Percentiles rank a stretch among this genome's conserved stretches.
Conservation (phyloP, 768 basidiomycete species). For the Inosperma sp. region DNA sequence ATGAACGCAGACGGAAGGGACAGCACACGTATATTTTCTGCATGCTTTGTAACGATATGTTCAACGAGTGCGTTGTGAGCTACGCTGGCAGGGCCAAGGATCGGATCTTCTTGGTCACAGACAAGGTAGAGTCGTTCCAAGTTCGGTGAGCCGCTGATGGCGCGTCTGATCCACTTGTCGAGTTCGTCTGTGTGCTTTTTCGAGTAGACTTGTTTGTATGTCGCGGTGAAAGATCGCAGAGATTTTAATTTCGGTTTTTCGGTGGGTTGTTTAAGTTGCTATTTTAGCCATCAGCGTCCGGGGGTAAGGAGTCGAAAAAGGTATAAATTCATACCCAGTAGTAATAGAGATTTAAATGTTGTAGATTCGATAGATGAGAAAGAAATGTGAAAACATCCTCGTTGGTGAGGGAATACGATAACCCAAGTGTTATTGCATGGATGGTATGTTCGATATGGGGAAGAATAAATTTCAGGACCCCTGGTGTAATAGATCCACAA, state of each 20-base stretch:
- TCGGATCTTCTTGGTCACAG: constrained; percentile 19
- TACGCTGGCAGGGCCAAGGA: constrained; percentile 11
- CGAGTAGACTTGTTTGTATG: constrained; percentile 17
- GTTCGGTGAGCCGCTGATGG: constrained; percentile 29
- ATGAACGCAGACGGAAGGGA: constrained; percentile 32
- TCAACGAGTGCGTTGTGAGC: constrained; percentile 36
- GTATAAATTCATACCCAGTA: constrained; percentile 39
- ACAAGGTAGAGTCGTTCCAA: constrained; percentile 32
- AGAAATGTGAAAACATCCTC: constrained; percentile 49
- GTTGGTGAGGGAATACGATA: constrained; percentile 57
- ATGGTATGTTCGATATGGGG: constrained; percentile 34
- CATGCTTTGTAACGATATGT: constrained; percentile 35
- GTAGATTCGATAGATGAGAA: constrained; percentile 34
- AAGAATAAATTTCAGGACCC: constrained; percentile 44
- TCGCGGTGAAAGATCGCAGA: constrained; percentile 25
- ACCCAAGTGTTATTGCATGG: constrained; percentile 41
- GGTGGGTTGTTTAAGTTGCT: constrained; percentile 41
- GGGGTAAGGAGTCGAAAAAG: background rate
- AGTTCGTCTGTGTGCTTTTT: constrained; percentile 27
- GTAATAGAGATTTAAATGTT: constrained; percentile 42
- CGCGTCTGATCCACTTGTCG: constrained; percentile 39
- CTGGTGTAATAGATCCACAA: constrained; percentile 62
- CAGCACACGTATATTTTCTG: constrained; percentile 29
- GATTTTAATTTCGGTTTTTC: constrained; percentile 18
- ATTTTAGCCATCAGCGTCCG: background rate